A percentile compares a stretch with the other conserved stretches of the same genome.
Evolutionary conservation across 345 rosid genomes (phyloP).

Genomic region (Bruguiera gymnorhiza): DNA sequence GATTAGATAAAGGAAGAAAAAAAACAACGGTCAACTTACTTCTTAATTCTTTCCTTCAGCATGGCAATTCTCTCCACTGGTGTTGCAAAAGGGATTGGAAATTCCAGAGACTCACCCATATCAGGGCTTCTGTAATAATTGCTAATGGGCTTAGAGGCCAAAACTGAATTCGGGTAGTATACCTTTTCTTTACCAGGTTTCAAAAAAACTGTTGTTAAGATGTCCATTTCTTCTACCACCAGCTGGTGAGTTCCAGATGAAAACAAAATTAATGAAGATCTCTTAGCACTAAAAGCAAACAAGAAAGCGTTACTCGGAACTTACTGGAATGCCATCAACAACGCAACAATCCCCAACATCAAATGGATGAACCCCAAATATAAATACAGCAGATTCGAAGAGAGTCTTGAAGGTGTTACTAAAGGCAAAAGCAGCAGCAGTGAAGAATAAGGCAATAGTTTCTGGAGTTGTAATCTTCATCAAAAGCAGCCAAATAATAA

Average conservation of each 20-base stretch:
- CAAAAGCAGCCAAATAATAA: slow-evolving; percentile 60
- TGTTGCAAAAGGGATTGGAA: slow-evolving; percentile 58
- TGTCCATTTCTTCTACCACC: slow-evolving; percentile 82
- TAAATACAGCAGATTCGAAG: slow-evolving; percentile 66
- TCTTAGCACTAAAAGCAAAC: not conserved
- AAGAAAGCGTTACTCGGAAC: not conserved
- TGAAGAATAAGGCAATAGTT: slow-evolving; percentile 52
- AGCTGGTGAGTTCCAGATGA: slow-evolving; percentile 33
- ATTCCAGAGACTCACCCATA: slow-evolving; percentile 61
- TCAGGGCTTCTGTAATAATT: slow-evolving; percentile 74
- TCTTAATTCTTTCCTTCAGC: slow-evolving; percentile 45
- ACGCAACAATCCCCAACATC: slow-evolving; percentile 86
- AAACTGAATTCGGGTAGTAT: slow-evolving; percentile 63
- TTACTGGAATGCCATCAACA: slow-evolving; percentile 63
- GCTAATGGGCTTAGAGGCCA: slow-evolving; percentile 64
- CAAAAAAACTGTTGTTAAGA: slow-evolving; percentile 68
- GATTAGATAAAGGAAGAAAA: too few species aligned
- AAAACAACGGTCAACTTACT: slow-evolving; percentile 34
- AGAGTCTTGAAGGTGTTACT: slow-evolving; percentile 71
- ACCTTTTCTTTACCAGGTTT: slow-evolving; percentile 61
- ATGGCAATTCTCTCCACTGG: slow-evolving; percentile 46
- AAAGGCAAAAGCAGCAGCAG: slow-evolving; percentile 56
- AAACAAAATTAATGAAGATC: not conserved
- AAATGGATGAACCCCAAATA: slow-evolving; percentile 77
- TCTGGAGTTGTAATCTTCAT: slow-evolving; percentile 45